A percentile compares a stretch with the other conserved stretches of the same genome.
These are phyloP conservation scores for Knoxdaviesia capensis DNA, from an alignment of 2,329 filamentous ascomycete species.

Conservation along the genomic window DNA sequence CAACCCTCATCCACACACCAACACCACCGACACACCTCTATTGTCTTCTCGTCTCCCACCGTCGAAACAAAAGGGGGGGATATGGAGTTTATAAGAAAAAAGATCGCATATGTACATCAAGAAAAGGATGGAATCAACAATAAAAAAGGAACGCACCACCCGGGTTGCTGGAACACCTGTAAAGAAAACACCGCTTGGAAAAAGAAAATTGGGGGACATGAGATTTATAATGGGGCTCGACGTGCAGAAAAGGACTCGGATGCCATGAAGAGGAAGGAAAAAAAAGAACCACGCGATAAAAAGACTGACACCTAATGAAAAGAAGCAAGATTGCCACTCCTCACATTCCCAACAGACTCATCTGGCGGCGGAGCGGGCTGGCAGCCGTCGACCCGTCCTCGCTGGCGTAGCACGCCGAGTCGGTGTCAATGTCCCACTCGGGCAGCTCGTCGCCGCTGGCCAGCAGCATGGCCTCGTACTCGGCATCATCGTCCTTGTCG, in stretches of 20 bases:
- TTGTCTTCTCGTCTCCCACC: too few relatives aligned
- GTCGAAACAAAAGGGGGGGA: too few relatives aligned
- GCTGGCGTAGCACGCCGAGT: conserved; percentile 49
- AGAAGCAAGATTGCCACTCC: neutral
- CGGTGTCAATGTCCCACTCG: conserved; percentile 91
- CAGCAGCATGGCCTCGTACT: neutral
- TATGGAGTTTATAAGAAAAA: neutral
- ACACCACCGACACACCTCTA: too few relatives aligned
- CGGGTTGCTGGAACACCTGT: too few relatives aligned
- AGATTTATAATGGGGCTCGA: too few relatives aligned
- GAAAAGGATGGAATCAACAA: conserved; percentile 2
- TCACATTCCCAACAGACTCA: conserved; percentile 50
- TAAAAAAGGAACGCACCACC: neutral
- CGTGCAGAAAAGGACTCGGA: neutral
- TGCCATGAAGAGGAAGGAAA: neutral
- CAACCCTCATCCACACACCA: too few relatives aligned
- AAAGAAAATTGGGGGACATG: too few relatives aligned
- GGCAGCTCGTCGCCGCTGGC: conserved; percentile 31
- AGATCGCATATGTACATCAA: neutral
- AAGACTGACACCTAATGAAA: neutral
- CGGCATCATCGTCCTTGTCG: conserved; percentile 22
- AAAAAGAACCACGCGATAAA: neutral
- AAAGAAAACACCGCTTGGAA: too few relatives aligned
- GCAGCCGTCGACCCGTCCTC: conserved; percentile 50
- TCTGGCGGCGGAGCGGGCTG: conserved; percentile 50